A percentile compares a stretch with the other conserved stretches of the same genome.
Evolutionary conservation across 2,329 filamentous ascomycete species (phyloP).

Genomic region (Rutstroemia sp.): DNA sequence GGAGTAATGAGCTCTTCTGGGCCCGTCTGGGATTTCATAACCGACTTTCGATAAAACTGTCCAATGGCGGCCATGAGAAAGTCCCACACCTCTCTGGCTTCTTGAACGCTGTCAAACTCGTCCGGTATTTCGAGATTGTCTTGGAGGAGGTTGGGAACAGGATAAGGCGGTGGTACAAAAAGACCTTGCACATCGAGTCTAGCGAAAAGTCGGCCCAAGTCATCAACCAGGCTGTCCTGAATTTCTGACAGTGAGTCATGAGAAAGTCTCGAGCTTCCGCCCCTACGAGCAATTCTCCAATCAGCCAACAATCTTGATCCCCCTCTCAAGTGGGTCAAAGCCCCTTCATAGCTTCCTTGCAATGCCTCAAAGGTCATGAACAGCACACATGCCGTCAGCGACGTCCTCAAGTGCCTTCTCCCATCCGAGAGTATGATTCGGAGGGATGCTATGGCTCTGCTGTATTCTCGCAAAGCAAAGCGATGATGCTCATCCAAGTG

Average conservation of each 20-base stretch:
- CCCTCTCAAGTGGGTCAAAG: slow-evolving; percentile 26
- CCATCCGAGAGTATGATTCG: slow-evolving; percentile 25
- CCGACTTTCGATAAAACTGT: slow-evolving; percentile 27
- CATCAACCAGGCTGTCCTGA: slow-evolving; percentile 28
- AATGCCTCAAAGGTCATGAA: slow-evolving; percentile 29
- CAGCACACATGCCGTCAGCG: slow-evolving; percentile 26
- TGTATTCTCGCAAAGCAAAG: slow-evolving; percentile 26
- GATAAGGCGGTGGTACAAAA: slow-evolving; percentile 27
- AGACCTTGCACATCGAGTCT: slow-evolving; percentile 27
- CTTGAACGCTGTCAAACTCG: slow-evolving; percentile 24
- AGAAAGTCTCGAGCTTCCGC: slow-evolving; percentile 24
- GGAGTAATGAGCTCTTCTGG: slow-evolving; percentile 21
- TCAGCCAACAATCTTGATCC: slow-evolving; percentile 27
- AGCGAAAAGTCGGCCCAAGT: slow-evolving; percentile 28
- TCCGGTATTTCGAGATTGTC: slow-evolving; percentile 25
- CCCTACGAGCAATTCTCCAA: slow-evolving; percentile 27
- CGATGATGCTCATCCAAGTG: slow-evolving; percentile 28
- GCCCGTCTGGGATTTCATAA: slow-evolving; percentile 23
- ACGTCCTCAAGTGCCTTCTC: slow-evolving; percentile 26
- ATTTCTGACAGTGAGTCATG: slow-evolving; percentile 29
- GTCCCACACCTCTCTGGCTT: slow-evolving; percentile 26
- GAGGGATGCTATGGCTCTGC: slow-evolving; percentile 25
- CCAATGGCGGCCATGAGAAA: slow-evolving; percentile 28
- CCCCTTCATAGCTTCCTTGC: slow-evolving; percentile 28
- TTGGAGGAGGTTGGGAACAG: slow-evolving; percentile 26